phyloP scores from a whole-genome alignment of 805 yeast species.

The Candida corydali region DNA sequence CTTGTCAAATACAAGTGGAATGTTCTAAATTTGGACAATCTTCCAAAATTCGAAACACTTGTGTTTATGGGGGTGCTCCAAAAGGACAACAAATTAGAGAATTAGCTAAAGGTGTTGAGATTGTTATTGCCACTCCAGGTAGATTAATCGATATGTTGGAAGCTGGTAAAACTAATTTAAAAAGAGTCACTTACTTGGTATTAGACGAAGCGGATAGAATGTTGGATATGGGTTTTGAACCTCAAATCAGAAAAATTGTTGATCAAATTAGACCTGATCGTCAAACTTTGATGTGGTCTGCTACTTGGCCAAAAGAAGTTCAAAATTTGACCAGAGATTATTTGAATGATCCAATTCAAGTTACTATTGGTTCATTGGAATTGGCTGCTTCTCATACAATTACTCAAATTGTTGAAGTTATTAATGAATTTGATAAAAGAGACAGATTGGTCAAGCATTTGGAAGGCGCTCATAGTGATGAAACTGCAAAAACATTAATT shows the following conservation, averaged over 20 bases:
- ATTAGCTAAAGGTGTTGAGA: constrained; percentile 91
- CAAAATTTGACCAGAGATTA: constrained; percentile 90
- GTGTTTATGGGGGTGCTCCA: constrained; percentile 99
- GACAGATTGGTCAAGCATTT: constrained; percentile 82
- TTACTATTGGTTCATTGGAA: constrained; percentile 92
- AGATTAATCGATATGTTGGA: constrained; percentile 97
- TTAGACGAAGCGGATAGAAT: constrained; percentile 99
- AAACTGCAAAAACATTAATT: constrained; percentile 73
- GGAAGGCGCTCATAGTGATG: constrained; percentile 69
- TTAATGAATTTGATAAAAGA: constrained; percentile 89
- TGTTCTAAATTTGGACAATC: constrained; percentile 91
- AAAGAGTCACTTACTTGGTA: constrained; percentile 94
- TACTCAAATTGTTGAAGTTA: constrained; percentile 88
- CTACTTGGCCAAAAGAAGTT: constrained; percentile 99
- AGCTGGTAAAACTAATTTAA: constrained; percentile 87
- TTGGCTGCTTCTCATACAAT: constrained; percentile 95
- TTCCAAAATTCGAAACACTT: constrained; percentile 92
- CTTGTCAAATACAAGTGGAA: constrained; percentile 95
- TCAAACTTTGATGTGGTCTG: constrained; percentile 99
- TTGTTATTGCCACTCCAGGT: constrained; percentile 97
- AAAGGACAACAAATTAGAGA: constrained; percentile 97
- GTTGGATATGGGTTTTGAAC: constrained; percentile 99
- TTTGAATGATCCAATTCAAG: constrained; percentile 90
- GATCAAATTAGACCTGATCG: constrained; percentile 99
- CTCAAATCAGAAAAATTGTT: constrained; percentile 97